A percentile compares a stretch with the other conserved stretches of the same genome.
These are phyloP conservation scores for Calonectria crousiana DNA, from an alignment of 2,329 filamentous ascomycete genomes.

Conservation along the genomic window DNA sequence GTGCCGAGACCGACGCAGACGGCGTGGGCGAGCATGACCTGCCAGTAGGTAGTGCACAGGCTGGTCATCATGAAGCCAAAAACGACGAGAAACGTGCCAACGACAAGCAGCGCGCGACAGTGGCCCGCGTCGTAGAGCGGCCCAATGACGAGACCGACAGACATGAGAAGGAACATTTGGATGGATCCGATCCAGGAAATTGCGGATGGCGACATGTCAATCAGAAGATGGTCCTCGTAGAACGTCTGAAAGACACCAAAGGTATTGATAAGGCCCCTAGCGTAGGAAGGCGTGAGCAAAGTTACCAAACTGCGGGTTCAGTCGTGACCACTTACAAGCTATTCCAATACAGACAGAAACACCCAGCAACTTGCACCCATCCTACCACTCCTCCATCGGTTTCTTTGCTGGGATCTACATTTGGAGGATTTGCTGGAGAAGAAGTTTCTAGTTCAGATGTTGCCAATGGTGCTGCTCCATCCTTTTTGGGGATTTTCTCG, in stretches of 20 bases:
- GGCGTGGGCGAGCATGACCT: constrained; percentile 54
- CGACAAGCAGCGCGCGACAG: constrained; percentile 51
- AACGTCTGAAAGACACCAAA: constrained; percentile 61
- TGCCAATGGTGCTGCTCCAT: not conserved
- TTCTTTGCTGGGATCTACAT: not conserved
- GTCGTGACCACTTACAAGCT: constrained; percentile 4
- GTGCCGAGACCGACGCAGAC: constrained; percentile 54
- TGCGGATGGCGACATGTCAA: constrained; percentile 47
- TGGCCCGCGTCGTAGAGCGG: constrained; percentile 59
- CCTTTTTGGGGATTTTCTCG: not conserved
- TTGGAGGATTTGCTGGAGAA: not conserved
- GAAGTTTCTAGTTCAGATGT: not conserved
- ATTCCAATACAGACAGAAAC: constrained; percentile 24
- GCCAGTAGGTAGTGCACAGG: constrained; percentile 59
- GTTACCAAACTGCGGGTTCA: not conserved
- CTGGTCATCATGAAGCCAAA: constrained; percentile 60
- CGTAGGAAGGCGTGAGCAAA: not conserved
- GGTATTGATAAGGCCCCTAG: constrained; percentile 54
- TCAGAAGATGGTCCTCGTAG: constrained; percentile 53
- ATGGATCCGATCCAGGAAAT: constrained; percentile 62
- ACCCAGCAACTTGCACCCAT: constrained; percentile 24
- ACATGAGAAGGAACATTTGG: constrained; percentile 56
- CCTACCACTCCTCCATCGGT: not conserved
- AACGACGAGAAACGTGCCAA: constrained; percentile 51
- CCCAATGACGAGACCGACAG: constrained; percentile 55